Base-by-base conservation (phyloP, 176 grass and related monocot species). In the Aegilops tauschii region DNA sequence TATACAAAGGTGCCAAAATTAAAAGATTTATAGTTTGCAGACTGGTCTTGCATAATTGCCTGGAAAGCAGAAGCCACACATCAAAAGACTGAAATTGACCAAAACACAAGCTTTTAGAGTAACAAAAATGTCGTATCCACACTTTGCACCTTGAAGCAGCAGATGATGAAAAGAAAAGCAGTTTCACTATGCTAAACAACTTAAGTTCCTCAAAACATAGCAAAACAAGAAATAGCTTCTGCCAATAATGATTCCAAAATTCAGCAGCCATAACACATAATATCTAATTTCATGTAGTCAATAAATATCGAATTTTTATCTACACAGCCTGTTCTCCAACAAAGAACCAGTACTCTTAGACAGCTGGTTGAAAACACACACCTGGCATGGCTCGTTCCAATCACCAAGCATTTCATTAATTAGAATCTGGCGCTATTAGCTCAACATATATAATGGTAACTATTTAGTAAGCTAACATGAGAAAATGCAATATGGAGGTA, bases 321-420 rank as follows among this genome's bases (percentile, higher is more conserved):
- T 34, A 34, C 9, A 37, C 3, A 52, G 27, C 14, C 14, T 66
- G 27, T 65, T 61, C 17, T 47, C 21, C 18, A 73, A 35, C 59
- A 63, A 82, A 67, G 65, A 85, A 73, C 4, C 40, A 49, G 40
- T 30, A 72, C 66, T 11, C 6, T 72, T 37, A 45, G 3, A 81
- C 37, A 12, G 28, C 28, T 85, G 32, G 50, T 68, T 76, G 9
- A 61, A 87, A 81, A 85, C 65, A 75, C 79, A 96, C 79, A 96
- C 94, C 94, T 96, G 94, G 66, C 96, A 69, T 23, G 97, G 94
- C 65, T 93, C 94, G 86, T 96, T 99, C 93, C 94, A 76, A 74
- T 87, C 89, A 63, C 97, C 97, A 80, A 99, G 87, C 84, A 99
- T 99, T 77, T 99, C 94, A 75, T 88, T 89, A 64, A 96, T 99